Conservation (phyloP, 768 basidiomycete genomes). For the Boletus edulis region DNA sequence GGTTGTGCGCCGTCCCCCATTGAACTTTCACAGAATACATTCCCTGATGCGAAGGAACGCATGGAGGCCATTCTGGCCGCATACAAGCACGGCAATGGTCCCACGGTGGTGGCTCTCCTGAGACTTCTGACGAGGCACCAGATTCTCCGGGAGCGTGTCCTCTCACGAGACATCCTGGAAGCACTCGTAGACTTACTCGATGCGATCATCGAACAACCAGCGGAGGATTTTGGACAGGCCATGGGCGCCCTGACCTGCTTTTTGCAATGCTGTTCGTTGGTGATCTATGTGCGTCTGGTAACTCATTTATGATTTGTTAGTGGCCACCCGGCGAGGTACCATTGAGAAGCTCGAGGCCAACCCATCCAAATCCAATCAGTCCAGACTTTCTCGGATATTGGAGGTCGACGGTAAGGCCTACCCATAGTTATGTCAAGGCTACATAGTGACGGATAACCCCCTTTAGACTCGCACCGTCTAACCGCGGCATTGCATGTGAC, state of each 20-base stretch:
- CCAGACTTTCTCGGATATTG: conserved; percentile 15
- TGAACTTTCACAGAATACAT: not conserved
- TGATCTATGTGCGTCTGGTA: not conserved
- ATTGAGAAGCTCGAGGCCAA: conserved; percentile 5
- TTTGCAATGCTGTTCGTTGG: conserved; percentile 16
- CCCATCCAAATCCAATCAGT: not conserved
- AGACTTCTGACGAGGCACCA: conserved; percentile 18
- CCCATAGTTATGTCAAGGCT: not conserved
- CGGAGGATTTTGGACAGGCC: conserved; percentile 14
- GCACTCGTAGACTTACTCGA: conserved; percentile 15
- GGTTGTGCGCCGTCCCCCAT: not conserved
- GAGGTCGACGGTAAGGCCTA: conserved; percentile 7
- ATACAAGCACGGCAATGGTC: conserved; percentile 16
- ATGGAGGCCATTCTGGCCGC: conserved; percentile 4
- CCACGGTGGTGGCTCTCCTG: conserved; percentile 18
- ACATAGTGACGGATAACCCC: not conserved
- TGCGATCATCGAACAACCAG: not conserved
- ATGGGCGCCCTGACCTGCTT: conserved; percentile 22
- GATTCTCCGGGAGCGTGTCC: conserved; percentile 13
- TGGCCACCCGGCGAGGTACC: conserved; percentile 4
- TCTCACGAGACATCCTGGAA: conserved; percentile 13
- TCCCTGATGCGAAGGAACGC: conserved; percentile 14
- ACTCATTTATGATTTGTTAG: conserved; percentile 1
- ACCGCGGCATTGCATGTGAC: conserved; percentile 18
- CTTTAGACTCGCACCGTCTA: conserved; percentile 8